These are phyloP conservation scores for Passiflora organensis DNA, from an alignment of 345 rosid genomes.

Conservation along the genomic window DNA sequence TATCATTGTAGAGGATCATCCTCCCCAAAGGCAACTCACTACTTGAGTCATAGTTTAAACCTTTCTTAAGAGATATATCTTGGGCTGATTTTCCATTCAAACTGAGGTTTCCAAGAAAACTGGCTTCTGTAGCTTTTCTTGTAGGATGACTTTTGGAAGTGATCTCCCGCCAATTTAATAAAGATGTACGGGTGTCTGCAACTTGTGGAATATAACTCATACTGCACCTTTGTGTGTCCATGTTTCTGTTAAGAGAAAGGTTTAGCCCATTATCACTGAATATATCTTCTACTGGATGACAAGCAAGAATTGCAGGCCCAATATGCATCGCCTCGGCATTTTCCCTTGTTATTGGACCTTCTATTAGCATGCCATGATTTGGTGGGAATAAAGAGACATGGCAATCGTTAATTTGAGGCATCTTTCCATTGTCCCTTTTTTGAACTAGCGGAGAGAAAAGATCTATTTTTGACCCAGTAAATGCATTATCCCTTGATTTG, in stretches of 20 bases:
- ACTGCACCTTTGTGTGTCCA: conserved; percentile 31
- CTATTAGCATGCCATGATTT: conserved; percentile 27
- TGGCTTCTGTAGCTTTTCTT: conserved; percentile 34
- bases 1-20: conserved; percentile 32
- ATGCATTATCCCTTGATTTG: conserved; percentile 19
- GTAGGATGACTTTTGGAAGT: conserved; percentile 21
- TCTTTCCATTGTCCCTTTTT: conserved; percentile 42
- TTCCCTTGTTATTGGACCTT: conserved; percentile 26
- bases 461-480: conserved; percentile 30
- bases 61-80: conserved; percentile 28
- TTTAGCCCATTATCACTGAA: conserved; percentile 33
- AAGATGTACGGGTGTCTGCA: conserved; percentile 20
- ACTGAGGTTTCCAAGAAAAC: conserved; percentile 26
- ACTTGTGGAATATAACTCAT: conserved; percentile 23
- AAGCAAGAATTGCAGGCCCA: conserved; percentile 20
- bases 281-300: conserved; percentile 29
- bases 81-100: conserved; percentile 31
- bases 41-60: conserved; percentile 28
- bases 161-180: conserved; percentile 26
- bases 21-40: conserved; percentile 18
- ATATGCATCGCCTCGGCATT: conserved; percentile 19
- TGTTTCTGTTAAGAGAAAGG: conserved; percentile 39
- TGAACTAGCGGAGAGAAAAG: conserved; percentile 33
- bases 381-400: conserved; percentile 28
- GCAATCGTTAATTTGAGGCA: conserved; percentile 26